Evolutionary conservation across 164 flowering plant genomes (phyloP), one percentile per base, ranked within the genome.

Genomic region (Magnolia changhungtana): DNA sequence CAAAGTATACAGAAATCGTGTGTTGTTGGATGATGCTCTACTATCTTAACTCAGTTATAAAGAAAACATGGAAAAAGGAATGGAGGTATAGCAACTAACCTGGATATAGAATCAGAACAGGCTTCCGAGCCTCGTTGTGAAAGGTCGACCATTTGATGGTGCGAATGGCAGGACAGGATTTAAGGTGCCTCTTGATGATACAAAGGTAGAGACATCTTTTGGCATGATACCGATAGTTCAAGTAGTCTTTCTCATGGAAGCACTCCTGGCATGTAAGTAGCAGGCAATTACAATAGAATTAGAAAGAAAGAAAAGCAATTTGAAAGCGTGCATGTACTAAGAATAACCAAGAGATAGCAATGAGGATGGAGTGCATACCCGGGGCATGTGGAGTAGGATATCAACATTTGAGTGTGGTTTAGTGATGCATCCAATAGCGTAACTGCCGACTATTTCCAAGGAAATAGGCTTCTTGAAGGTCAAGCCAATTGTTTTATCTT

Each of bases 71-170:
- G 19, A 71, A 9, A 20, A 11, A 71, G 49, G 13, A 8, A 8
- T 13, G 21, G 50, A 45, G 11, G 13, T 37, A 37, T 37, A 7
- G 20, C 7, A 63, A 68, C 81, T 45, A 27, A 92, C 99, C 98
- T 84, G 98, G 90, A 83, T 86, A 82, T 31, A 90, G 87, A 63
- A 89, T 67, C 77, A 94, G 78, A 52, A 92, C 78, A 73, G 98
- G 99, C 74, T 96, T 96, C 29, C 99, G 89, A 3, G 91, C 98
- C 84, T 96, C 99, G 70, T 94, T 90, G 63, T 89, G 94, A 23
- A 96, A 77, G 64, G 91, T 71, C 1, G 89, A 86, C 97, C 97
- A 94, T 79, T 88, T 90, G 64, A 92, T 85, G 79, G 84, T 90
- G 37, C 75, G 66, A 74, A 90, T 13, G 13, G 69, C 23, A 2